Percentiles rank a stretch among this genome's conserved stretches.
Evolutionary conservation across 495 filamentous ascomycete genomes (phyloP).

Genomic region (Aeminium ludgeri): DNA sequence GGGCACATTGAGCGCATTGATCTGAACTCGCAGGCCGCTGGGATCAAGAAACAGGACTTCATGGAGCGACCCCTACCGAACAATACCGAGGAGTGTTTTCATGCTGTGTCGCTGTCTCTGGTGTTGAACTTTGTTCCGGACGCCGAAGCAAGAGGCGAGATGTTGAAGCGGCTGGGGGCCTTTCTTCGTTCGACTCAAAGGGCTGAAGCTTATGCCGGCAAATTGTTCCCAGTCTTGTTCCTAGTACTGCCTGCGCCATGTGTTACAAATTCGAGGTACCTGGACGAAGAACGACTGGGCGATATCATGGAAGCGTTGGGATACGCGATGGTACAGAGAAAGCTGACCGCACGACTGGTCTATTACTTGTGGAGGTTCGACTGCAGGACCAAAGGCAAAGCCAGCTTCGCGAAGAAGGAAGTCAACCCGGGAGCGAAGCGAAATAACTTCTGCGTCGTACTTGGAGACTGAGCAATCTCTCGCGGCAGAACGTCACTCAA

Average conservation of each 20-base stretch:
- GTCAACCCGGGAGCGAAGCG: slow-evolving; percentile 52
- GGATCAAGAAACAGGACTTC: slow-evolving; percentile 80
- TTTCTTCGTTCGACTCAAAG: slow-evolving; percentile 35
- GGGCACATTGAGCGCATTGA: slow-evolving; percentile 67
- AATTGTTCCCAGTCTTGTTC: slow-evolving; percentile 59
- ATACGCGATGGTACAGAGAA: slow-evolving; percentile 46
- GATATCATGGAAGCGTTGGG: slow-evolving; percentile 64
- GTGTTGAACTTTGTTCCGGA: slow-evolving; percentile 89
- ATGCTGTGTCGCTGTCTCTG: slow-evolving; percentile 82
- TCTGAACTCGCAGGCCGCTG: slow-evolving; percentile 64
- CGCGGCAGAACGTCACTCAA: too few species aligned
- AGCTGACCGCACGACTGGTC: slow-evolving; percentile 64
- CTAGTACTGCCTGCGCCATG: slow-evolving; percentile 82
- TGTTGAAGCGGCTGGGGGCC: slow-evolving; percentile 59
- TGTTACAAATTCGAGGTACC: slow-evolving; percentile 79
- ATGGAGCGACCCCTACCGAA: slow-evolving; percentile 69
- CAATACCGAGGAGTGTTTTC: slow-evolving; percentile 45
- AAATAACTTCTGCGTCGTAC: slow-evolving; percentile 78
- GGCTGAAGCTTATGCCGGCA: slow-evolving; percentile 10
- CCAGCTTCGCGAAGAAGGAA: slow-evolving; percentile 50
- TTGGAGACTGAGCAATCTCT: slow-evolving; percentile 24
- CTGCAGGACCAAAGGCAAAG: slow-evolving; percentile 19
- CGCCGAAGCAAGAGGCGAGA: slow-evolving; percentile 57
- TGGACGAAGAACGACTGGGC: slow-evolving; percentile 53
- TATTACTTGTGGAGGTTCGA: slow-evolving; percentile 67